Conservation (phyloP, 176 grass and related monocot species). For the Dactylis glomerata region DNA sequence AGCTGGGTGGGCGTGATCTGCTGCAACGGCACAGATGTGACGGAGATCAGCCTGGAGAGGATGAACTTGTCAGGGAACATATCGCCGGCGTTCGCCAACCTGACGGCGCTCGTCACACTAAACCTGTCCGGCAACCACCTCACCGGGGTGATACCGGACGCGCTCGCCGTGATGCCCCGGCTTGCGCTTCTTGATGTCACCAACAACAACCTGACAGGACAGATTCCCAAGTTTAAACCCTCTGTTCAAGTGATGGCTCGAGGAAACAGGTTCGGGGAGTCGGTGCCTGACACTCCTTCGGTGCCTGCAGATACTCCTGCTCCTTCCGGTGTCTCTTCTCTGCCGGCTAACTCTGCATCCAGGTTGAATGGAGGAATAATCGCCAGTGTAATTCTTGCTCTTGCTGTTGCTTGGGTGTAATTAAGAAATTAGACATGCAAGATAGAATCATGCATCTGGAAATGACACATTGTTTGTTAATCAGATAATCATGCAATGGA, state of each 20-base stretch:
- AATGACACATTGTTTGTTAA: neutral
- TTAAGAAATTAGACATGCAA: too few species aligned
- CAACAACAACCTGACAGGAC: conserved; percentile 64
- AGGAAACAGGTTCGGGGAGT: conserved; percentile 58
- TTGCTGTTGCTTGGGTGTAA: neutral
- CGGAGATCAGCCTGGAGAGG: neutral
- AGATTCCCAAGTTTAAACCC: conserved; percentile 52
- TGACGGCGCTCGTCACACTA: conserved; percentile 52
- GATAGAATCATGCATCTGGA: neutral
- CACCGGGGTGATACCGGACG: conserved; percentile 53
- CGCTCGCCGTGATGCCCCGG: conserved; percentile 37
- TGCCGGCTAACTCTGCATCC: neutral
- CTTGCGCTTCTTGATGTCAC: conserved; percentile 58
- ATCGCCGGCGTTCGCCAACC: conserved; percentile 56
- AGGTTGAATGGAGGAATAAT: neutral
- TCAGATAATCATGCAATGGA: neutral
- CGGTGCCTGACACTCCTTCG: conserved; percentile 13
- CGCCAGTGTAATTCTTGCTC: neutral
- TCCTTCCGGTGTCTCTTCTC: neutral
- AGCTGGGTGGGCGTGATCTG: conserved; percentile 62
- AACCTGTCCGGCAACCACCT: conserved; percentile 58
- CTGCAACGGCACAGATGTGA: conserved; percentile 47
- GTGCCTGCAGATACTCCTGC: too few species aligned
- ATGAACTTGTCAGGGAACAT: conserved; percentile 49
- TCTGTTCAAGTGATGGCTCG: conserved; percentile 40